Evolutionary conservation across 1,284 basidiomycete species (phyloP), one percentile per base, ranked within the genome.

Genomic region (Bjerkandera adusta): DNA sequence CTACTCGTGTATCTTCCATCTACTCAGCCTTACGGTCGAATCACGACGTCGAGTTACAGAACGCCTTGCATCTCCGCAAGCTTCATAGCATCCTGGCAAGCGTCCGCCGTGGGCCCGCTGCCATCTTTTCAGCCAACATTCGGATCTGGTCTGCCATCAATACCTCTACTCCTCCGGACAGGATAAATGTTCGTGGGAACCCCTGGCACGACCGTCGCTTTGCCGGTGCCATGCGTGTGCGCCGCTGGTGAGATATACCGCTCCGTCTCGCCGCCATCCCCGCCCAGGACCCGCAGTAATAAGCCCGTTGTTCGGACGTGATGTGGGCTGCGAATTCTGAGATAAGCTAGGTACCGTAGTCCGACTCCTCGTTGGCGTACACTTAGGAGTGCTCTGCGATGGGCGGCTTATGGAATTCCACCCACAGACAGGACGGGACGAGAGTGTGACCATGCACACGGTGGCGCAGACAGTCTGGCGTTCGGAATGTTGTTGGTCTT

Each of bases 341-440:
- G n/a, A 80, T 58, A 53, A 70, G n/a, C n/a, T n/a, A n/a, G n/a
- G n/a, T n/a, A n/a, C n/a, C n/a, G n/a, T n/a, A 75, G 58, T 81
- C 79, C 1, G 73, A 68, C 13, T 50, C 36, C 20, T 36, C 16
- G 57, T 63, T 67, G 16, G 50, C 60, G 29, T 51, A 49, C 35
- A 64, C 58, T 2, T 73, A 74, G 8, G 66, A 66, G 3, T 53
- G 56, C 0, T 68, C 57, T 8, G 57, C 46, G 16, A 57, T 50
- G 50, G 72, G 68, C 8, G 68, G 68, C 32, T 26, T 43, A 8
- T 29, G 41, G 6, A 43, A 10, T 21, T 34, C 22, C 3, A 61
- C 60, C 78, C 79, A 81, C 0, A 81, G 81, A 1, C 80, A 82
- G 43, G 77, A 64, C 5, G 78, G 66, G n/a, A 85, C 59, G 10